phyloP scores from a whole-genome alignment of 2,329 filamentous ascomycete species.

The Penicillium fuscoglaucum region DNA sequence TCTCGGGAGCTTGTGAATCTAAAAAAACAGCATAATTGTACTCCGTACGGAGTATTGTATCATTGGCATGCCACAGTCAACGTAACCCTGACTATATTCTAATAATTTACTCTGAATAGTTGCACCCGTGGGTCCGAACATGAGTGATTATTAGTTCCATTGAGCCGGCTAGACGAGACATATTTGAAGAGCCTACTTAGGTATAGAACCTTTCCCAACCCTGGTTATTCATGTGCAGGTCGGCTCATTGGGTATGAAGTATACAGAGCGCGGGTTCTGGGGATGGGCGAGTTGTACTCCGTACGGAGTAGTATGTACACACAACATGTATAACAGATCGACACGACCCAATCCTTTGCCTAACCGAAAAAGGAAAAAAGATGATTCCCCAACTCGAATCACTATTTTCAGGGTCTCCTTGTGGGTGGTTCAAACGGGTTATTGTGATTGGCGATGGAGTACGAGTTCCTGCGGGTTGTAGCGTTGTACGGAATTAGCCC shows the following conservation, averaged over 20 bases:
- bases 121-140: background rate
- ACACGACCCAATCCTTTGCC: background rate
- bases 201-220: background rate
- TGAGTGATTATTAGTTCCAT: background rate
- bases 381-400: background rate
- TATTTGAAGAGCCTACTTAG: background rate
- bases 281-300: background rate
- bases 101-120: background rate
- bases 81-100: background rate
- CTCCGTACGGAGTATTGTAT: background rate
- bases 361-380: background rate
- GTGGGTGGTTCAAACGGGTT: background rate
- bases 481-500: background rate
- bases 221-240: background rate
- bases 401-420: background rate
- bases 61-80: background rate
- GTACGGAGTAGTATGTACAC: background rate
- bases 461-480: background rate
- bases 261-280: background rate
- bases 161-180: background rate
- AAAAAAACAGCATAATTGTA: background rate
- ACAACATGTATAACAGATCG: background rate
- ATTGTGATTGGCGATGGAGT: slow-evolving; percentile 1
- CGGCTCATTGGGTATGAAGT: background rate
- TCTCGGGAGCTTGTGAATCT: background rate